phyloP scores from a whole-genome alignment of 2,329 filamentous ascomycete genomes.

The Beauveria pseudobassiana region DNA sequence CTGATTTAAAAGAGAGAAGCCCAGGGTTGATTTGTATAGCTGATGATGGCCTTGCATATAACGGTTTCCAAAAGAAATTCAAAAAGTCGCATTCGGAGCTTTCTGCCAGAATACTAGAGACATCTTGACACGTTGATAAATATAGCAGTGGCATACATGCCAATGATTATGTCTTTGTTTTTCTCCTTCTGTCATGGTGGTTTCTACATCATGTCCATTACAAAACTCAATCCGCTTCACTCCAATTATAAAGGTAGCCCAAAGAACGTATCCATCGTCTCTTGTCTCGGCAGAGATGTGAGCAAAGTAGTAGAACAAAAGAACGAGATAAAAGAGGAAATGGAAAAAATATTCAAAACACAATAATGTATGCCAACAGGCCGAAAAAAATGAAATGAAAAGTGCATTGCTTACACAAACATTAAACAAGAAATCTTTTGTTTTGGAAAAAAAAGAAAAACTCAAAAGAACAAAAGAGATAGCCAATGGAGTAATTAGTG shows the following conservation, averaged over 20 bases:
- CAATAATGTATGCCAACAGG: background rate
- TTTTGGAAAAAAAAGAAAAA: background rate
- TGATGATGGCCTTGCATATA: background rate
- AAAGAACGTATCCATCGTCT: too few species aligned
- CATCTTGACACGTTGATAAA: too few species aligned
- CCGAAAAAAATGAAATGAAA: background rate
- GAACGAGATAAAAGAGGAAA: background rate
- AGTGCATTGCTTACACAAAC: background rate
- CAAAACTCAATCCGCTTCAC: background rate
- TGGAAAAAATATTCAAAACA: background rate
- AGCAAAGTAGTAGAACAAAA: background rate
- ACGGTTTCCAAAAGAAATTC: background rate
- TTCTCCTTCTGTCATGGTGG: too few species aligned
- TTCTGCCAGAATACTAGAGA: too few species aligned
- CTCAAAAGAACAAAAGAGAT: background rate
- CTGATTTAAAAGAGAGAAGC: constrained; percentile 39
- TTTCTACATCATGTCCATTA: background rate
- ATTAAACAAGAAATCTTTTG: background rate
- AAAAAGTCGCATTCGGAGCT: too few species aligned
- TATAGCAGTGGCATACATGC: too few species aligned
- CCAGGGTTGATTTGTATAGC: background rate
- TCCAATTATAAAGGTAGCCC: too few species aligned
- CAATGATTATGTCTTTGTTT: too few species aligned
- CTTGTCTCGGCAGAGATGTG: too few species aligned
- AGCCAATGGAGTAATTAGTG: background rate